Base-by-base conservation (phyloP, 345 rosid species). In the Camelina hispida region DNA sequence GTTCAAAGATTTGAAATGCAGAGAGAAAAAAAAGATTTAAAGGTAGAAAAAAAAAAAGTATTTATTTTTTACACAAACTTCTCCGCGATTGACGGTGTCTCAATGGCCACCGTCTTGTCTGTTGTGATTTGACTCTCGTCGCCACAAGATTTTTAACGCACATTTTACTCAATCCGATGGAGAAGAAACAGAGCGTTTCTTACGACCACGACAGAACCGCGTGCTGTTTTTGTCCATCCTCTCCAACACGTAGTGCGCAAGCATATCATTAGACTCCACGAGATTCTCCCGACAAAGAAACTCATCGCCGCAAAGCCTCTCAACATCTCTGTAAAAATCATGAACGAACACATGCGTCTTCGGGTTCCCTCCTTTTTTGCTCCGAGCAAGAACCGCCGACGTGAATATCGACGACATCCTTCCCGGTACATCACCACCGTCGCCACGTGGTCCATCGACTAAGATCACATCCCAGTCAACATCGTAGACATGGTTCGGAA, bases 391-490 rank as follows among this genome's bases (percentile, higher is more conserved):
- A n/a, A 95, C 99, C 7, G 90, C 97, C 2, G 99, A 86, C 3
- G 99, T 95, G 81, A 92, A 95, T 60, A 95, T 92, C 2, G 97
- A 87, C 5, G 88, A 78, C 97, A 95, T 92, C 73, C 99, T 81
- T 4, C 99, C 97, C 0, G 99, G 93, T 0, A 84, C 81, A 0
- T 90, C 91, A 0, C 84, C 81, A 14, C 92, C 88, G 51, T 92
- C 87, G 1, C 99, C 99, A 4, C 99, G 81, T 2, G 99, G 99
- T 1, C 99, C 99, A n/a, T 91, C 99, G 6, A 95, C 85, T 48
- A 95, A 67, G 12, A 95, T 95, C 68, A 95, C 92, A 70, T 95
- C 99, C 99, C 99, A 95, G 10, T 88, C 97, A 10, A 95, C 89
- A 72, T 92, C 97, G 8, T 95, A 95, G 2, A 95, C 97, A 38